Percentiles rank a stretch among this genome's conserved stretches.
These are phyloP conservation scores for Cyberlindnera meyerae DNA, from an alignment of 805 yeast species.

Conservation along the genomic window DNA sequence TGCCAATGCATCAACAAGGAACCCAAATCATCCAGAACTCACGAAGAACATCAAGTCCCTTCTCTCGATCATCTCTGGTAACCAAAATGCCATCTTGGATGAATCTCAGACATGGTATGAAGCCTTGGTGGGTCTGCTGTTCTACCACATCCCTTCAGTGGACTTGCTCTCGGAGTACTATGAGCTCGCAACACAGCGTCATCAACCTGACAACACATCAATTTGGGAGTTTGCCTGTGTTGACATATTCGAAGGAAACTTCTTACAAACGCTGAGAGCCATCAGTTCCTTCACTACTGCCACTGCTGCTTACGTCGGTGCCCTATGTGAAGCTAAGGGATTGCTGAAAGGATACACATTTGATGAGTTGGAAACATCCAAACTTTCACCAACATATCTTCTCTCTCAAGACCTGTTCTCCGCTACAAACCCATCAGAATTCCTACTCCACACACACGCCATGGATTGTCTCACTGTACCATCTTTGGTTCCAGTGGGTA, in stretches of 20 bases:
- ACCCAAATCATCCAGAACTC: slow-evolving; percentile 13
- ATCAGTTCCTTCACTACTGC: slow-evolving; percentile 57
- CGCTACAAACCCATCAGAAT: slow-evolving; percentile 43
- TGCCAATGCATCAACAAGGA: slow-evolving; percentile 21
- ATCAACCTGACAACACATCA: slow-evolving; percentile 34
- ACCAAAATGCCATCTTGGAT: slow-evolving; percentile 41
- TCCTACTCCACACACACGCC: slow-evolving; percentile 51
- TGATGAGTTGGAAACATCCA: slow-evolving; percentile 20
- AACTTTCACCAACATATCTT: slow-evolving; percentile 2
- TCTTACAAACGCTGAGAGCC: slow-evolving; percentile 51
- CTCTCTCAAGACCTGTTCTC: slow-evolving; percentile 29
- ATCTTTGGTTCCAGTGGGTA: slow-evolving; percentile 58
- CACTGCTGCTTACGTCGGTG: slow-evolving; percentile 59
- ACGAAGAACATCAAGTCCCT: slow-evolving; percentile 29
- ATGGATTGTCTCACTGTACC: slow-evolving; percentile 48
- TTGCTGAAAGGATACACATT: slow-evolving; percentile 38
- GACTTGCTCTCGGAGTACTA: slow-evolving; percentile 39
- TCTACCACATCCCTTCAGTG: slow-evolving; percentile 55
- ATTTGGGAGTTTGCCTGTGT: slow-evolving; percentile 54
- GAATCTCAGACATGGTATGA: slow-evolving; percentile 67
- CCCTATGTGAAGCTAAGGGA: slow-evolving; percentile 61
- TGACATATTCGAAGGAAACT: slow-evolving; percentile 51
- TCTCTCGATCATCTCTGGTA: slow-evolving; percentile 33
- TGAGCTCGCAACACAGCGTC: slow-evolving; percentile 29
- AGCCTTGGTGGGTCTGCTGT: slow-evolving; percentile 47